Base-by-base conservation (phyloP, 2,329 filamentous ascomycete genomes). In the Epichloe baconii region DNA sequence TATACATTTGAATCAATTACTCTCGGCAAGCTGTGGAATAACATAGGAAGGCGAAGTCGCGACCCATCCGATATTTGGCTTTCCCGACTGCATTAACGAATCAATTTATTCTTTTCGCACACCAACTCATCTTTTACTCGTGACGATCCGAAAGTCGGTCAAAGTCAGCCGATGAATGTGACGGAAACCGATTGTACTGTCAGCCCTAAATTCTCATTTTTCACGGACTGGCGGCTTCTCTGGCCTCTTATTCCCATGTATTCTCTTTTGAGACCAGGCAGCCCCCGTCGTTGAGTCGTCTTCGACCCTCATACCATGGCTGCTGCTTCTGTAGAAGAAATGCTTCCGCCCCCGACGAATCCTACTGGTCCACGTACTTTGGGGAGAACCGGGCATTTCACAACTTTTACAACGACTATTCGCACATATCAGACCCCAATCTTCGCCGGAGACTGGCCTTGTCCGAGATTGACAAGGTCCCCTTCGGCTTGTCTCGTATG, bases 401-500 rank as follows among this genome's bases (percentile, higher is more conserved):
- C 69, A 86, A 86, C 65, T 87, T 86, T 64, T 78, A 83, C 69
- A 85, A 85, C 62, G 80, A 85, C 64, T 85, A 68, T 58, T 78
- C 74, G 7, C 77, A 80, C 56, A 78, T 84, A 36, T 63, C 77
- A 56, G 85, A 91, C 62, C 84, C 85, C n/a, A 86, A 88, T 59
- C 77, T 90, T 59, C 79, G 85, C 50, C 77, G 87, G 56, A 79
- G 86, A 51, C 76, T 87, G 52, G 86, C 86, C 23, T 76, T 91
- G 51, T 84, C 85, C 10, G 83, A 90, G 61, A 87, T 89, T 57
- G 85, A 89, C 71, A 86, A 86, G 70, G 82, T 85, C 3, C 81
- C 81, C 0, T 88, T 89, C 61, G 82, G 85, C 58, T 79, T 84
- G 71, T 85, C 86, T 64, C 86, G 70, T 72, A 62, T 37, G 68